Evolutionary conservation across 2,329 filamentous ascomycete species (phyloP).

Genomic region (Pleurostoma richardsiae): DNA sequence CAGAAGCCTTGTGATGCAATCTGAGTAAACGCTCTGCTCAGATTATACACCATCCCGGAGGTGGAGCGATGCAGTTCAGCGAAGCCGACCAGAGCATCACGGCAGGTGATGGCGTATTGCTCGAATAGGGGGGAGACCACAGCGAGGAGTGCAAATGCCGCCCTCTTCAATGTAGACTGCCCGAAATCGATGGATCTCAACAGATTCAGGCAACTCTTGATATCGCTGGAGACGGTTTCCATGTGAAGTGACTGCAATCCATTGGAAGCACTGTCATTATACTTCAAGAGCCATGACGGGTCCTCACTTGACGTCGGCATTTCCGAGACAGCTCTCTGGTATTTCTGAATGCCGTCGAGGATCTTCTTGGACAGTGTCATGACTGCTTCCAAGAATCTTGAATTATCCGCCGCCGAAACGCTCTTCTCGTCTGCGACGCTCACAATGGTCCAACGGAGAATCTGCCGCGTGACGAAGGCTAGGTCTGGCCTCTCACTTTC

Average conservation of each 20-base stretch:
- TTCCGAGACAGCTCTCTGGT: slow-evolving; percentile 49
- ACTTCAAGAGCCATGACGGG: slow-evolving; percentile 55
- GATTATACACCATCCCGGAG: slow-evolving; percentile 68
- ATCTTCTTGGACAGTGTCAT: slow-evolving; percentile 68
- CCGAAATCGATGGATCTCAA: slow-evolving; percentile 30
- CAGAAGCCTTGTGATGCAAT: slow-evolving; percentile 87
- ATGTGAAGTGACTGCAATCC: slow-evolving; percentile 57
- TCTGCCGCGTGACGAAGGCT: slow-evolving; percentile 60
- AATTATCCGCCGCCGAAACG: slow-evolving; percentile 14
- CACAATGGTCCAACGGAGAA: slow-evolving; percentile 56
- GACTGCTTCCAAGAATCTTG: slow-evolving; percentile 51
- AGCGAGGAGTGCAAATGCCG: slow-evolving; percentile 53
- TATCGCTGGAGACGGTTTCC: slow-evolving; percentile 41
- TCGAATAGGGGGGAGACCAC: slow-evolving; percentile 65
- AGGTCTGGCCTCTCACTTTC: slow-evolving; percentile 50
- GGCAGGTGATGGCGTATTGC: slow-evolving; percentile 63
- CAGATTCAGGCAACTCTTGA: slow-evolving; percentile 30
- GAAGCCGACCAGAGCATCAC: slow-evolving; percentile 53
- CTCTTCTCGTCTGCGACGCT: slow-evolving; percentile 10
- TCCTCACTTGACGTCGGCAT: slow-evolving; percentile 58
- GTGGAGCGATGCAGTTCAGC: slow-evolving; percentile 63
- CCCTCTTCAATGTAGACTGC: slow-evolving; percentile 30
- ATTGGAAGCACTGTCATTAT: slow-evolving; percentile 45
- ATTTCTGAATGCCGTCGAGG: slow-evolving; percentile 73
- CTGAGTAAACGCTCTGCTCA: slow-evolving; percentile 73